These are phyloP conservation scores for Drechslerella dactyloides DNA, from an alignment of 2,329 filamentous ascomycete species.

Conservation along the genomic window DNA sequence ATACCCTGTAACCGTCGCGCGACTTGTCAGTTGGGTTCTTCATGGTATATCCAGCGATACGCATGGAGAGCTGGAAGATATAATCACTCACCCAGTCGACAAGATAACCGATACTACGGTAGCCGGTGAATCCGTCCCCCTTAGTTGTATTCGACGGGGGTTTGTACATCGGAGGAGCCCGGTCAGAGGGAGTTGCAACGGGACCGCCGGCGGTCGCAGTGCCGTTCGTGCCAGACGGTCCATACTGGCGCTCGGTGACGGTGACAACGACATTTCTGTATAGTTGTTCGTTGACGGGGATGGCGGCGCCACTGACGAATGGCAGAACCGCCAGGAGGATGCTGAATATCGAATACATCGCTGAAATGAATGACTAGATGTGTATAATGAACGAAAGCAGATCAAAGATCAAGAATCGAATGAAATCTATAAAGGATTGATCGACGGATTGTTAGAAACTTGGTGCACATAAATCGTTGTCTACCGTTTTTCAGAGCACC, in stretches of 20 bases:
- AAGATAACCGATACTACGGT: conserved; percentile 35
- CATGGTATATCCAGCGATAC: neutral
- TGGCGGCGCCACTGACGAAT: too few species aligned
- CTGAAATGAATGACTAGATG: neutral
- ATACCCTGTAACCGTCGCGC: conserved; percentile 66
- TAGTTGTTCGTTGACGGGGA: too few species aligned
- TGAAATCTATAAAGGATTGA: neutral
- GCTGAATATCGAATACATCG: neutral
- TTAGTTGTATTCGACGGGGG: neutral
- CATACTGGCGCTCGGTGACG: too few species aligned
- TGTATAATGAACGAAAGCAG: neutral
- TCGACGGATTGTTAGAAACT: too few species aligned
- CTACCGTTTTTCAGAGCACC: too few species aligned
- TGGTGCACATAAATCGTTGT: neutral
- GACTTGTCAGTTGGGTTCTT: neutral
- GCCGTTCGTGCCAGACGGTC: too few species aligned
- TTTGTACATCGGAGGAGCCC: neutral
- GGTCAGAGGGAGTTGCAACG: neutral
- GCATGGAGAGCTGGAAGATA: neutral
- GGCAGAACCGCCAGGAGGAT: too few species aligned
- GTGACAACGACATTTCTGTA: too few species aligned
- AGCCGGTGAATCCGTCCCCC: conserved; percentile 17
- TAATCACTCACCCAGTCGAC: conserved; percentile 34
- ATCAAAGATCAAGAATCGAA: neutral
- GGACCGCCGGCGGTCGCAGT: too few species aligned